Percentiles rank a stretch among this genome's conserved stretches.
phyloP scores from a whole-genome alignment of 208 protist genomes.

The Wallacemonas rigidus region DNA sequence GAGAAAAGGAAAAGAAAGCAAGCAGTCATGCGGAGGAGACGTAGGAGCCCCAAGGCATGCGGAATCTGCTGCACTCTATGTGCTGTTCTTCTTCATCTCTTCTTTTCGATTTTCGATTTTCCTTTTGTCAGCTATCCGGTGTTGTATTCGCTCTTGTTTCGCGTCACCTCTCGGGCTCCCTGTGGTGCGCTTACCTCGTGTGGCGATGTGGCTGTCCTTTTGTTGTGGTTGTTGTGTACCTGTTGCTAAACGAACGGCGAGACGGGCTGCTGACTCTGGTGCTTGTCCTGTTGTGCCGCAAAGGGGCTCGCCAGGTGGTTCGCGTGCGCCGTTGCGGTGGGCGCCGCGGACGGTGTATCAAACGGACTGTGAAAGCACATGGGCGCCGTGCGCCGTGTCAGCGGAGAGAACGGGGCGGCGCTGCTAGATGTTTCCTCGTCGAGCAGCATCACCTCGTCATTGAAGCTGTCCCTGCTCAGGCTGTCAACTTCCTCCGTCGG shows the following conservation, averaged over 20 bases:
- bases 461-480: conserved; percentile 12
- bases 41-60: too few species aligned
- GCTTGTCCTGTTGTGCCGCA: neutral
- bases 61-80: too few species aligned
- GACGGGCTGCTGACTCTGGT: neutral
- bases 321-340: neutral
- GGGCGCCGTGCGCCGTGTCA: neutral
- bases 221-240: neutral
- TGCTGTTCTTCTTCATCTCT: too few species aligned
- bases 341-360: neutral
- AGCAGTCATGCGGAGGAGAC: too few species aligned
- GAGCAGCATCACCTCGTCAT: conserved; percentile 8
- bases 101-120: too few species aligned
- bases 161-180: too few species aligned
- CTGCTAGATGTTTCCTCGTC: neutral
- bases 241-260: neutral
- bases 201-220: neutral
- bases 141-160: too few species aligned
- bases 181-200: neutral
- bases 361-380: neutral
- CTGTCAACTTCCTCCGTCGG: neutral
- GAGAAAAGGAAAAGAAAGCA: too few species aligned
- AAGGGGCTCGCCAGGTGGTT: neutral
- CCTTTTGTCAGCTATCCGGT: too few species aligned
- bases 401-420: conserved; percentile 8